A percentile compares a stretch with the other conserved stretches of the same genome.
phyloP scores from a whole-genome alignment of 495 filamentous ascomycete species.

The Hamigera avellanea region DNA sequence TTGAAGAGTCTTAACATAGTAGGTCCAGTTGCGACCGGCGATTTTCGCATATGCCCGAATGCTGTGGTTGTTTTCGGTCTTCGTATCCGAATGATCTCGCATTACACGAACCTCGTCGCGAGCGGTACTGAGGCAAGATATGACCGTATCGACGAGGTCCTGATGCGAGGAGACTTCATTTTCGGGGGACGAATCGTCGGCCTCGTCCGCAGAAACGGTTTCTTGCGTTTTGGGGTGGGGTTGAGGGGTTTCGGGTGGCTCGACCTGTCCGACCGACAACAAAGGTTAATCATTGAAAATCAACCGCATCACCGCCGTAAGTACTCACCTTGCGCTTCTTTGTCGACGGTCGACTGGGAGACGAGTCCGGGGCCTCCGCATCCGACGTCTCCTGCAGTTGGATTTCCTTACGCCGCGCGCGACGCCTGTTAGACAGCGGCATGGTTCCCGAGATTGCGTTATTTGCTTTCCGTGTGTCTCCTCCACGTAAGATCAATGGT shows the following conservation, averaged over 20 bases:
- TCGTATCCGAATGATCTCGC: slow-evolving; percentile 63
- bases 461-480: not conserved
- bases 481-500: not conserved
- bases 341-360: slow-evolving; percentile 58
- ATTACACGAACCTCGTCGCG: slow-evolving; percentile 54
- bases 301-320: not conserved
- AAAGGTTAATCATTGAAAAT: slow-evolving; percentile 2
- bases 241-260: slow-evolving; percentile 20
- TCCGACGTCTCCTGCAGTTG: slow-evolving; percentile 37
- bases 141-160: slow-evolving; percentile 62
- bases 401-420: slow-evolving; percentile 38
- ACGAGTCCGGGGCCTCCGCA: slow-evolving; percentile 48
- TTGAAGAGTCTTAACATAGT: slow-evolving; percentile 69
- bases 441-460: slow-evolving; percentile 13
- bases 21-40: slow-evolving; percentile 86
- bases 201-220: slow-evolving; percentile 29
- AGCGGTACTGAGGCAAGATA: slow-evolving; percentile 52
- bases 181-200: slow-evolving; percentile 35
- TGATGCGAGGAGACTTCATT: slow-evolving; percentile 43
- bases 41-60: slow-evolving; percentile 91
- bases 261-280: slow-evolving; percentile 19
- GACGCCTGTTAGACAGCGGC: slow-evolving; percentile 42
- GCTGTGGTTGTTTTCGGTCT: slow-evolving; percentile 54
- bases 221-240: slow-evolving; percentile 15
- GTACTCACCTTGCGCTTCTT: slow-evolving; percentile 63